Percentiles rank a stretch among this genome's conserved stretches.
Evolutionary conservation across 2,329 filamentous ascomycete genomes (phyloP).

Genomic region (Colletotrichum scovillei): DNA sequence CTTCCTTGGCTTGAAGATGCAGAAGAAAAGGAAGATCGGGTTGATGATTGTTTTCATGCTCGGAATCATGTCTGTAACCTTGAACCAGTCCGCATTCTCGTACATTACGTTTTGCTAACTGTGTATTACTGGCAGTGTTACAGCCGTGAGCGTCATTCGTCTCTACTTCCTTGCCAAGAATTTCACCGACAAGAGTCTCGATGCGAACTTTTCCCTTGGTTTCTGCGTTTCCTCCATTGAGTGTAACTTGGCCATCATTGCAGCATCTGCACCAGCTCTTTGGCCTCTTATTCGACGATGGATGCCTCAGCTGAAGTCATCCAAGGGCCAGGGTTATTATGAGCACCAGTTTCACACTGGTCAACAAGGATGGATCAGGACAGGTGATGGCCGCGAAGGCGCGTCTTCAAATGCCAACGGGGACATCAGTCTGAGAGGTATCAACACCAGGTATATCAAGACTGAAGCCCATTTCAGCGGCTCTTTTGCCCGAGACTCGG

Average conservation of each 20-base stretch:
- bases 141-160: neutral
- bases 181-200: neutral
- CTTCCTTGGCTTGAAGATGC: constrained; percentile 48
- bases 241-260: constrained; percentile 51
- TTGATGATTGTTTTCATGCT: constrained; percentile 48
- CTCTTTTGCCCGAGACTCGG: neutral
- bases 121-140: neutral
- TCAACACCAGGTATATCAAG: neutral
- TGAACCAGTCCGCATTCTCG: neutral
- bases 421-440: neutral
- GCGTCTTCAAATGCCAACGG: neutral
- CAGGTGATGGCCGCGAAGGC: neutral
- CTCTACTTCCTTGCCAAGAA: constrained; percentile 3
- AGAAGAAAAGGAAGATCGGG: constrained; percentile 44
- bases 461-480: neutral
- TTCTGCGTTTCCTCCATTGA: constrained; percentile 46
- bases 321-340: neutral
- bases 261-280: constrained; percentile 49
- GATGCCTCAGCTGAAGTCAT: constrained; percentile 35
- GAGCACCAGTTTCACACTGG: neutral
- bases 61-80: constrained; percentile 39
- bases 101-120: neutral
- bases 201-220: constrained; percentile 35
- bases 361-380: constrained; percentile 9
- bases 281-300: constrained; percentile 46